Base-by-base conservation (phyloP, 2,329 filamentous ascomycete genomes). In the Paramyrothecium sp. region DNA sequence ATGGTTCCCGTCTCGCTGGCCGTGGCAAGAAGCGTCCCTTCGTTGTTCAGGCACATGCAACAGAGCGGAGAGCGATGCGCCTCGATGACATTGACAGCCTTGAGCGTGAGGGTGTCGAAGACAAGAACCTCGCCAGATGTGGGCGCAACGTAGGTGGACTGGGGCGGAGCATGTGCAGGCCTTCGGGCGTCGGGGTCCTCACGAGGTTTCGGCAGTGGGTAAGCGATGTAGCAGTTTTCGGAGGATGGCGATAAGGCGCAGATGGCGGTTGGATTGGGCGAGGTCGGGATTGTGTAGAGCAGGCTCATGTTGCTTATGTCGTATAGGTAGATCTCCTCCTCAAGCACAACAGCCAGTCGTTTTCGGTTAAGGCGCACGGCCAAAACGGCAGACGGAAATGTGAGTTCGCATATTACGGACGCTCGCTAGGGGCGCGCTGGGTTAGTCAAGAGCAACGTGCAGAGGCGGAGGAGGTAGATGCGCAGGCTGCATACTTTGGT, bases 281-380 rank as follows among this genome's bases (percentile, higher is more conserved):
- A 97, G 7, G 94, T 98, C 58, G 92, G 87, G 62, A 98, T 96
- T 7, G 92, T 96, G 73, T 92, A 90, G 46, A 98, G 81, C 58
- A 98, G 85, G 67, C 90, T 94, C 94, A 99, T 98, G 71, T 97
- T 98, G 75, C 93, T 92, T 63, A 99, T 98, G 73, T 99, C 95
- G 78, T 99, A 99, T 52, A 99, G 84, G 75, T 98, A 99, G 61
- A 98, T 96, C 71, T 97, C 90, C 67, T 97, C 92, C 72, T 99
- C 95, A 56, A 98, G 83, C 16, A 98, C 89, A 33, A 99, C 93
- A 13, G 95, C 92, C 23, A 99, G 83, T 41, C 95, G 88, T 74
- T 97, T 98, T 64, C 95, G 86, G 74, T 99, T 99, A 67, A 99
- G 81, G 63, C 93, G 90, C 58, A 99, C 92, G 20, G 94, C 93